Conservation (phyloP, 2,329 filamentous ascomycete species). For the Phaeophleospora eucalypticola region DNA sequence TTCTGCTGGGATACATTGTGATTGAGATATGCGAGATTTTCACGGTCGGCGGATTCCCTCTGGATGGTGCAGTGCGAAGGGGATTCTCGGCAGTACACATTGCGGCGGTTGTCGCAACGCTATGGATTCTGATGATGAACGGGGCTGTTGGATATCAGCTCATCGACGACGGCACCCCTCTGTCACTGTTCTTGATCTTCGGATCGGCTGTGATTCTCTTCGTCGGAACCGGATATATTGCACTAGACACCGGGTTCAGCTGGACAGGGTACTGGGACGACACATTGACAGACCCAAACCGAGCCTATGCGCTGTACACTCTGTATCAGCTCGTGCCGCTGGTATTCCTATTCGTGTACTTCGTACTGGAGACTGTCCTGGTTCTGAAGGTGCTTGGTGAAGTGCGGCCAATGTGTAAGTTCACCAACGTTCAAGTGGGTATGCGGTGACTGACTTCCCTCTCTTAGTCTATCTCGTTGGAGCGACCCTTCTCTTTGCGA, state of each 20-base stretch:
- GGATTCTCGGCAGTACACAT: constrained; percentile 88
- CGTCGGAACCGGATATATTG: constrained; percentile 90
- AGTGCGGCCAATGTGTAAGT: constrained; percentile 76
- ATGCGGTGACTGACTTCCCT: too few species aligned
- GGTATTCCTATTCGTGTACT: constrained; percentile 84
- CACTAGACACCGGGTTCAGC: constrained; percentile 82
- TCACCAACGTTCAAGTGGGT: too few species aligned
- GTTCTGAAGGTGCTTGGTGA: constrained; percentile 86
- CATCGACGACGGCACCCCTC: constrained; percentile 83
- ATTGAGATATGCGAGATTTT: constrained; percentile 96
- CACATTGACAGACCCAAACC: constrained; percentile 48
- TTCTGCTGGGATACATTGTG: constrained; percentile 79
- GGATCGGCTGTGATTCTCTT: constrained; percentile 69
- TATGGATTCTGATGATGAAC: constrained; percentile 64
- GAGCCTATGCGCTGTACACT: constrained; percentile 83
- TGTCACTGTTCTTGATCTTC: constrained; percentile 73
- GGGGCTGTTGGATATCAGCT: constrained; percentile 81
- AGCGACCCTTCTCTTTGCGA: constrained; percentile 77
- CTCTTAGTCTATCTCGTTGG: constrained; percentile 70
- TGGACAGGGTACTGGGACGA: constrained; percentile 77
- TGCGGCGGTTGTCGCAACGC: constrained; percentile 79
- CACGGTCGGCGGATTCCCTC: constrained; percentile 82
- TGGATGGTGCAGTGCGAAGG: constrained; percentile 65
- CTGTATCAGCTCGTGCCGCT: constrained; percentile 88
- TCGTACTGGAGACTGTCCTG: constrained; percentile 74